Conservation (phyloP, 257 asterid species). For the Ballota nigra region DNA sequence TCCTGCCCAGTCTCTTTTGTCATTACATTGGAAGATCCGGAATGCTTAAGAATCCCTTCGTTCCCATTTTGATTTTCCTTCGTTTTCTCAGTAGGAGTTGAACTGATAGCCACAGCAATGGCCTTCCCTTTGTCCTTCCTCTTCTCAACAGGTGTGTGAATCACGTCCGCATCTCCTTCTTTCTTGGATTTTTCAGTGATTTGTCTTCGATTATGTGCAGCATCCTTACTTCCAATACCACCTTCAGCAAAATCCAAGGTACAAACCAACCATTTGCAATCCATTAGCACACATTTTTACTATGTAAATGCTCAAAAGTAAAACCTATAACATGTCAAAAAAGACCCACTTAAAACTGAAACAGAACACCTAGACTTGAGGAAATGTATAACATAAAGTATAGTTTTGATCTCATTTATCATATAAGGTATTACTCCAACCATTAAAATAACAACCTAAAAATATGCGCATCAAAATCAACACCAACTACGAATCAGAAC, state of each 20-base stretch:
- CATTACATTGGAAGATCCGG: slow-evolving; percentile 20
- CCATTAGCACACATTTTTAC: slow-evolving; percentile 3
- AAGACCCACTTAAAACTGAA: slow-evolving; percentile 6
- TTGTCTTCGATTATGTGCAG: slow-evolving; percentile 4
- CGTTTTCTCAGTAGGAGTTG: slow-evolving; percentile 18
- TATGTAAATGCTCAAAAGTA: neutral
- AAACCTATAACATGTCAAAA: slow-evolving; percentile 1
- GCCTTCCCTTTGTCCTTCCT: slow-evolving; percentile 38
- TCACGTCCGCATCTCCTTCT: slow-evolving; percentile 10
- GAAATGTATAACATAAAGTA: neutral
- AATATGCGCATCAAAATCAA: neutral
- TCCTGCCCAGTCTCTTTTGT: slow-evolving; percentile 22
- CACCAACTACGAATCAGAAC: neutral
- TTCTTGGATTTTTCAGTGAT: slow-evolving; percentile 2
- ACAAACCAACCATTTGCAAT: slow-evolving; percentile 14
- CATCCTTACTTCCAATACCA: slow-evolving; percentile 32
- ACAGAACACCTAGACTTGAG: neutral
- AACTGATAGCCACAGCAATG: slow-evolving; percentile 25
- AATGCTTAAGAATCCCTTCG: slow-evolving; percentile 21
- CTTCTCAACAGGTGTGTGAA: slow-evolving; percentile 32
- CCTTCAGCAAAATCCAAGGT: slow-evolving; percentile 33
- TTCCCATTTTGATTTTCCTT: slow-evolving; percentile 17
- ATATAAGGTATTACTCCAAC: neutral
- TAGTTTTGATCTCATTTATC: neutral
- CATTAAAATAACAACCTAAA: too few relatives aligned